These are phyloP conservation scores for Chlorella vulgaris DNA, from an alignment of 139 green algal species.

Conservation along the genomic window DNA sequence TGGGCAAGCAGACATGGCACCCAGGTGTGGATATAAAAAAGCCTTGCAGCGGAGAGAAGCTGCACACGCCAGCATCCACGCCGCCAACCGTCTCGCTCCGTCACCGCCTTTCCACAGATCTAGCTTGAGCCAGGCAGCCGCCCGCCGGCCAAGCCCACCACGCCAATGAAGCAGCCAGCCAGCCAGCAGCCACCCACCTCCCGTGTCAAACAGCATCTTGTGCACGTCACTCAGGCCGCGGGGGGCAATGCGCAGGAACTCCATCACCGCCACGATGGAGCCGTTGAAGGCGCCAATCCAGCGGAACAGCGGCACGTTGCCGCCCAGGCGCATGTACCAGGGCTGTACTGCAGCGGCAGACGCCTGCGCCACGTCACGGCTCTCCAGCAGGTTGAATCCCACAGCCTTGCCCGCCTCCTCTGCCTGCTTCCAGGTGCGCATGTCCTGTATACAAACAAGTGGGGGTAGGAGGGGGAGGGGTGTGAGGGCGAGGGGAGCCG, in stretches of 20 bases:
- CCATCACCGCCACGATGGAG: constrained; percentile 70
- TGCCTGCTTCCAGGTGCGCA: constrained; percentile 85
- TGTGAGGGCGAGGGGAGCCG: too few relatives aligned
- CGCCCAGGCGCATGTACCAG: constrained; percentile 40
- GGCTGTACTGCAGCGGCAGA: constrained; percentile 7
- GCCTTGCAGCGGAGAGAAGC: too few relatives aligned
- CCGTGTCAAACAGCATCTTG: constrained; percentile 91
- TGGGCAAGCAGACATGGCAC: too few relatives aligned
- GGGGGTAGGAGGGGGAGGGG: too few relatives aligned
- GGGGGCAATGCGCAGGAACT: constrained; percentile 77
- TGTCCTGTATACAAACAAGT: constrained; percentile 62
- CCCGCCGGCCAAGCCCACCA: too few relatives aligned
- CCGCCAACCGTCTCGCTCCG: too few relatives aligned
- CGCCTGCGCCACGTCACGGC: constrained; percentile 63
- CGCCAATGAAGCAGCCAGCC: too few relatives aligned
- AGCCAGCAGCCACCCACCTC: too few relatives aligned
- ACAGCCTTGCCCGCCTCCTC: constrained; percentile 84
- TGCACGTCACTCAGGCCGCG: constrained; percentile 85
- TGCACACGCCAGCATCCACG: too few relatives aligned
- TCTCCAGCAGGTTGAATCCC: constrained; percentile 76
- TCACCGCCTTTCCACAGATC: too few relatives aligned
- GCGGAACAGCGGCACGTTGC: constrained; percentile 38
- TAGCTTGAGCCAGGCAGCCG: too few relatives aligned
- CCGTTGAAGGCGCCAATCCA: constrained; percentile 65
- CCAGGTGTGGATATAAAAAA: too few relatives aligned